These are phyloP conservation scores for Sindora glabra DNA, from an alignment of 306 rosid genomes.

Conservation along the genomic window DNA sequence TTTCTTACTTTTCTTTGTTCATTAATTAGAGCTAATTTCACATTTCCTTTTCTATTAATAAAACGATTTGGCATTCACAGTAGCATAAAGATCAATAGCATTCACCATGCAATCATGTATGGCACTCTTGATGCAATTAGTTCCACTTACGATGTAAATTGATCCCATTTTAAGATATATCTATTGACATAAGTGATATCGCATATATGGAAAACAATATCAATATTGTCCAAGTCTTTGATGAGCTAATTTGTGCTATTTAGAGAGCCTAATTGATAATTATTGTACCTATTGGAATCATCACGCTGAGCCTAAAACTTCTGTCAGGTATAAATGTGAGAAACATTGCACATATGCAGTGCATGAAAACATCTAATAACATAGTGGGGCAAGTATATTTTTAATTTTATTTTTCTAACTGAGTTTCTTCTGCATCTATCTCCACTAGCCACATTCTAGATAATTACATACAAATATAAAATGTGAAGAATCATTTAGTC, in stretches of 20 bases:
- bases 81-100: no score
- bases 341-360: neutral
- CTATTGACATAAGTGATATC: slow-evolving; percentile 79
- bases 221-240: slow-evolving; percentile 60
- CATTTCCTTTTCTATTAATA: no score
- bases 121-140: slow-evolving; percentile 82
- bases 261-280: slow-evolving; percentile 79
- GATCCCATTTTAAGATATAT: slow-evolving; percentile 93
- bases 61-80: no score
- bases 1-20: no score
- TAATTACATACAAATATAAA: no score
- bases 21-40: no score
- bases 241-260: slow-evolving; percentile 72
- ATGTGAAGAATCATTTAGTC: no score
- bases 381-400: no score
- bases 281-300: slow-evolving; percentile 75
- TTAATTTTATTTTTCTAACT: no score
- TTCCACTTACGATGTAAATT: slow-evolving; percentile 85
- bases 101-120: slow-evolving; percentile 93
- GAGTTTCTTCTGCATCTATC: no score
- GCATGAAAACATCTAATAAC: no score
- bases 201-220: slow-evolving; percentile 84
- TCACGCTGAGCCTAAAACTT: slow-evolving; percentile 78
- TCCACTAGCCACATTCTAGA: no score
- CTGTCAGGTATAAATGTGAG: neutral